These are phyloP conservation scores for Isatis lusitanica DNA, from an alignment of 441 rosid species.

Conservation along the genomic window DNA sequence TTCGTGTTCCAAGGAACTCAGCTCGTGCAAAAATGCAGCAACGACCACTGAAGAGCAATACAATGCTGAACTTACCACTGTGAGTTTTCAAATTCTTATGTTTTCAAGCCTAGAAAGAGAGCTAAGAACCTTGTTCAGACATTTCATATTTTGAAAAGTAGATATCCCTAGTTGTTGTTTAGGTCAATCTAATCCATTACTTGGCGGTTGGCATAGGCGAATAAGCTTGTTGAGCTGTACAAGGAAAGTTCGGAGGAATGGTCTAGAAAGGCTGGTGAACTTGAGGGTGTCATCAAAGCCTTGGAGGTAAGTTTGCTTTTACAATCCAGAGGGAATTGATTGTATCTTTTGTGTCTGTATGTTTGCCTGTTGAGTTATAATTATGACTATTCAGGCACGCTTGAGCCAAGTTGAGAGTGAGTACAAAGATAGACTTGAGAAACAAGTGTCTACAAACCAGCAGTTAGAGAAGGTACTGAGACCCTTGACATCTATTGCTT, in stretches of 20 bases:
- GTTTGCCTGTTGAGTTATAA: slow-evolving; percentile 35
- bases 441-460: slow-evolving; percentile 61
- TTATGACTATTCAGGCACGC: slow-evolving; percentile 54
- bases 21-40: slow-evolving; percentile 68
- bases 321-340: slow-evolving; percentile 7
- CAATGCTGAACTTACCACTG: slow-evolving; percentile 80
- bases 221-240: slow-evolving; percentile 85
- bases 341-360: not conserved
- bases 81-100: slow-evolving; percentile 41
- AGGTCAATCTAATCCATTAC: slow-evolving; percentile 12
- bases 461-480: slow-evolving; percentile 69
- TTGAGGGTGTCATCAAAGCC: slow-evolving; percentile 95
- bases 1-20: slow-evolving; percentile 56
- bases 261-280: slow-evolving; percentile 93
- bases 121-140: slow-evolving; percentile 1
- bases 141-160: not conserved
- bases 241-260: slow-evolving; percentile 93
- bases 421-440: slow-evolving; percentile 74
- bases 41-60: slow-evolving; percentile 66
- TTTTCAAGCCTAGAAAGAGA: not conserved
- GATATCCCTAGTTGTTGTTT: not conserved
- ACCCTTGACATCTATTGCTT: not conserved
- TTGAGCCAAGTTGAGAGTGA: slow-evolving; percentile 71
- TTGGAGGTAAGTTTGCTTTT: slow-evolving; percentile 61
- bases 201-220: slow-evolving; percentile 49